These are phyloP conservation scores for Chloromonas sp. DNA, from an alignment of 163 green algal species.

Conservation along the genomic window DNA sequence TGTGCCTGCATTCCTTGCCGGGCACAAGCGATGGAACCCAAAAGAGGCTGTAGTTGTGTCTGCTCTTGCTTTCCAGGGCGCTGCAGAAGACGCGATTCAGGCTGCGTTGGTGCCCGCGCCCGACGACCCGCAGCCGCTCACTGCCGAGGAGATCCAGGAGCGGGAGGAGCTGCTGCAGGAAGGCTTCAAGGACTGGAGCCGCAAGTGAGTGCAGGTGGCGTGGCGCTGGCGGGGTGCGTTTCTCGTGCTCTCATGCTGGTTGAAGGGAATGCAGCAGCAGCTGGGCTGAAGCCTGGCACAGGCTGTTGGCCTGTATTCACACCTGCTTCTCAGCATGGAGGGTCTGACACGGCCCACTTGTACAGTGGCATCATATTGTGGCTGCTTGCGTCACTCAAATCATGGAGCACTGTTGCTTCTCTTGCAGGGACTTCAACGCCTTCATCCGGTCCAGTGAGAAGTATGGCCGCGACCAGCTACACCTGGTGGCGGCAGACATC, in stretches of 20 bases:
- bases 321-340: too few relatives aligned
- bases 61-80: slow-evolving; percentile 24
- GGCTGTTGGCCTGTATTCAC: too few relatives aligned
- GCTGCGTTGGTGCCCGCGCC: slow-evolving; percentile 42
- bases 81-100: slow-evolving; percentile 60
- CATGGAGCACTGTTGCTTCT: too few relatives aligned
- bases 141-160: slow-evolving; percentile 72
- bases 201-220: slow-evolving; percentile 8
- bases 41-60: too few relatives aligned
- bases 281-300: too few relatives aligned
- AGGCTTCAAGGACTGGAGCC: slow-evolving; percentile 90
- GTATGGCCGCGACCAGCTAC: slow-evolving; percentile 75
- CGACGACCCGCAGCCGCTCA: slow-evolving; percentile 81
- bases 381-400: too few relatives aligned
- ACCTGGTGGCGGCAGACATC: slow-evolving; percentile 81
- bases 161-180: slow-evolving; percentile 52
- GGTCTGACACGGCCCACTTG: too few relatives aligned
- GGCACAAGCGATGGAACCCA: too few relatives aligned
- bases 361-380: too few relatives aligned
- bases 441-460: slow-evolving; percentile 93
- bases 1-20: background rate
- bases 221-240: background rate
- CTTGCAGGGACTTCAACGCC: slow-evolving; percentile 75
- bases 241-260: background rate
- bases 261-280: background rate